Evolutionary conservation across 2,329 filamentous ascomycete genomes (phyloP), one percentile per base, ranked within the genome.

Genomic region (Elsinoe australis): DNA sequence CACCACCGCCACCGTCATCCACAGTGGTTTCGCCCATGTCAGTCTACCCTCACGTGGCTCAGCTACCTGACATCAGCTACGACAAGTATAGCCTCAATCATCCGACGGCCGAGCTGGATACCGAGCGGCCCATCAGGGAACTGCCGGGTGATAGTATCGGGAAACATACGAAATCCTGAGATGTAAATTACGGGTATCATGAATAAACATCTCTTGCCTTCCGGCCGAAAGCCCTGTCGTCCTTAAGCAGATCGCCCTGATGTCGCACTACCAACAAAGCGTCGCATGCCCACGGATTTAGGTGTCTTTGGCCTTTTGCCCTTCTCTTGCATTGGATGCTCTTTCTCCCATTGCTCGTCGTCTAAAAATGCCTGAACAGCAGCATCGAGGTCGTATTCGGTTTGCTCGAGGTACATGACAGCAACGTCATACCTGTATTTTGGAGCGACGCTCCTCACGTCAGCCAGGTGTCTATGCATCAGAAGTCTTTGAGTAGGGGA

Each of bases 261-360:
- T 35, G 36, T 17, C 12, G 12, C 19, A n/a, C 26, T 33, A 6
- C 62, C 61, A 15, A 64, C 64, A 46, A 62, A 65, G 45, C 64
- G 54, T 49, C 63, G 59, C 56, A 63, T 63, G 4, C 62, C 63
- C n/a, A 56, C 57, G 31, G 53, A 54, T 38, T 55, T 56, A 5
- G 58, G 58, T 31, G 41, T 56, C 49, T 64, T 62, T 33, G 58
- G 67, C 56, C 67, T 60, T 59, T 72, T 73, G 51, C 64, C 63
- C 32, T 65, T 66, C 5, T 63, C 65, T 56, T 73, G 65, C 38
- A 80, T 60, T 0, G 83, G 82, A 58, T 90, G 76, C 9, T 76
- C 74, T 55, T 71, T 75, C 66, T 87, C 86, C 86, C 85, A 90
- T 47, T 71, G 71, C 61, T 88, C 85, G 53, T 92, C 86, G 3